Percentiles rank a stretch among this genome's conserved stretches.
phyloP scores from a whole-genome alignment of 192 early-diverging fungal genomes.

The Coemansia sp. region DNA sequence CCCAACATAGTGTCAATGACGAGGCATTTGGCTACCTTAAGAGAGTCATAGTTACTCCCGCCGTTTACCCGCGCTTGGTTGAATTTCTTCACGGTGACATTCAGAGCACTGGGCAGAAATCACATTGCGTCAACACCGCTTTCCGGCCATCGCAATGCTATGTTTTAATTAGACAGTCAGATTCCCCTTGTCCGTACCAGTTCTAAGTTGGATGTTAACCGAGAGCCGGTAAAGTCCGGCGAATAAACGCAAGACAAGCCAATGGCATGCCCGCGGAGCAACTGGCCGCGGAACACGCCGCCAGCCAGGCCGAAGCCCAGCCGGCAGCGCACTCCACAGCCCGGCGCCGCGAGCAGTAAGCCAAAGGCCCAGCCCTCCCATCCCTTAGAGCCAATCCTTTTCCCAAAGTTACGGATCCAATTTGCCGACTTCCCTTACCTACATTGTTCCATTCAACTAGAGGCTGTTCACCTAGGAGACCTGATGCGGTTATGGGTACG shows the following conservation, averaged over 20 bases:
- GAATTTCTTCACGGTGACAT: constrained; percentile 84
- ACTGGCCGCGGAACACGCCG: constrained; percentile 17
- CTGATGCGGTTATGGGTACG: constrained; percentile 77
- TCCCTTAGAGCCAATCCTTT: constrained; percentile 83
- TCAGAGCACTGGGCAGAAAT: constrained; percentile 85
- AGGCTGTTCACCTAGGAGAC: constrained; percentile 82
- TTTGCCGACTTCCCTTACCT: constrained; percentile 86
- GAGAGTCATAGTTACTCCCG: constrained; percentile 81
- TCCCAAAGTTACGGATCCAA: constrained; percentile 83
- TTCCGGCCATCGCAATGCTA: constrained; percentile 79
- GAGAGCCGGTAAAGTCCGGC: constrained; percentile 26
- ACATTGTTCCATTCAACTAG: constrained; percentile 82
- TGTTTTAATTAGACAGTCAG: constrained; percentile 86
- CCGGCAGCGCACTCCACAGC: constrained; percentile 22
- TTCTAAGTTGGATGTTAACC: constrained; percentile 74
- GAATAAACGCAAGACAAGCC: neutral
- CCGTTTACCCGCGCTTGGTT: constrained; percentile 72
- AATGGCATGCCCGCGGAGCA: neutral
- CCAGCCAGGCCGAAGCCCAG: constrained; percentile 21
- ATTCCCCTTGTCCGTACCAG: constrained; percentile 81
- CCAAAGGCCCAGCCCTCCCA: constrained; percentile 52
- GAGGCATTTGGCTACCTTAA: constrained; percentile 67
- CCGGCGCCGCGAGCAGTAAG: neutral
- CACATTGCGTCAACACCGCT: constrained; percentile 78
- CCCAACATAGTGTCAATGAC: constrained; percentile 15